A percentile compares a stretch with the other conserved stretches of the same genome.
Evolutionary conservation across 768 basidiomycete genomes (phyloP).

Genomic region (Mycena amicta): DNA sequence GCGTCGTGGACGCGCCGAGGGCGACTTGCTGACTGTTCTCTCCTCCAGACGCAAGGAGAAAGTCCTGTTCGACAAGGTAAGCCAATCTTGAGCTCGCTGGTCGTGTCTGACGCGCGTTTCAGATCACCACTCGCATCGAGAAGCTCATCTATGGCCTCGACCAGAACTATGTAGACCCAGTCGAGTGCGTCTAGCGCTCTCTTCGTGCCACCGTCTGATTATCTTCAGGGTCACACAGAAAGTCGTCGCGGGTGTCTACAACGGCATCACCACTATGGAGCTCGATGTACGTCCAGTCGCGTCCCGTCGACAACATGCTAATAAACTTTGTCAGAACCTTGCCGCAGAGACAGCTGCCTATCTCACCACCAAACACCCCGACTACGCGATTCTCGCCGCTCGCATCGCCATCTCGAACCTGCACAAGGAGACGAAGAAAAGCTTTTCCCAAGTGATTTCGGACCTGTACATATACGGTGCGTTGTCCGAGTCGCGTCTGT

Average conservation of each 20-base stretch:
- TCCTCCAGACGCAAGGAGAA: slow-evolving; percentile 77
- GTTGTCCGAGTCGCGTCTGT: slow-evolving; percentile 22
- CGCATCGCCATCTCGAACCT: slow-evolving; percentile 98
- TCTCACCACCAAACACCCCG: slow-evolving; percentile 95
- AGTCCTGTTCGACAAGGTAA: slow-evolving; percentile 91
- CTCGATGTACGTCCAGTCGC: slow-evolving; percentile 5
- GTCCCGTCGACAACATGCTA: slow-evolving; percentile 7
- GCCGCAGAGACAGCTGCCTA: slow-evolving; percentile 97
- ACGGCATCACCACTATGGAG: slow-evolving; percentile 45
- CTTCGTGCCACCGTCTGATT: slow-evolving; percentile 1
- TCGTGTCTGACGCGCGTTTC: slow-evolving; percentile 19
- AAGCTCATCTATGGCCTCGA: slow-evolving; percentile 97
- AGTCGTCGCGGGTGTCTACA: slow-evolving; percentile 91
- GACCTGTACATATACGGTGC: slow-evolving; percentile 88
- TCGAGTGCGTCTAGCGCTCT: slow-evolving; percentile 62
- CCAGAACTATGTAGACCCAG: slow-evolving; percentile 88
- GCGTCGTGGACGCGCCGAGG: slow-evolving; percentile 26
- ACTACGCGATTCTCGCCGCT: slow-evolving; percentile 97
- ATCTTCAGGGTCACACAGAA: slow-evolving; percentile 81
- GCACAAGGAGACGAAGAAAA: slow-evolving; percentile 99
- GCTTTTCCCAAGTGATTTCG: slow-evolving; percentile 87
- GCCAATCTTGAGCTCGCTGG: slow-evolving; percentile 24
- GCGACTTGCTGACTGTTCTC: slow-evolving; percentile 28
- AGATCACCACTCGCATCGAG: slow-evolving; percentile 87
- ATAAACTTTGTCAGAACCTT: slow-evolving; percentile 64